A percentile compares a stretch with the other conserved stretches of the same genome.
These are phyloP conservation scores for Vachellia pachyceras DNA, from an alignment of 306 rosid species.

Conservation along the genomic window DNA sequence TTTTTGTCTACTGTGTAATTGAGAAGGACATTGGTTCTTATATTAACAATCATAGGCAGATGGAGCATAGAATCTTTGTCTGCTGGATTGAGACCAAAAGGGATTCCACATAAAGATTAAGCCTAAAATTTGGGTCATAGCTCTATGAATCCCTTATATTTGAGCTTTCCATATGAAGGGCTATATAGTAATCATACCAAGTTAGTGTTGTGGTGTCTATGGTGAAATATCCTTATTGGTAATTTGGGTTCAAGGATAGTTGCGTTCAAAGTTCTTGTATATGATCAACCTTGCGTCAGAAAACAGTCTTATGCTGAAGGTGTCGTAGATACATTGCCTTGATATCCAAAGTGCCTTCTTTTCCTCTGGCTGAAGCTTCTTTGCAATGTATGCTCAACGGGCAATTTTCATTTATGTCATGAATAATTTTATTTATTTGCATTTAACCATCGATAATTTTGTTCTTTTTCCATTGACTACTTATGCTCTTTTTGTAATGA, in stretches of 20 bases:
- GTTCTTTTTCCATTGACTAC: constrained; percentile 7
- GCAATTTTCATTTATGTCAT: neutral
- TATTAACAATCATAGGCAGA: neutral
- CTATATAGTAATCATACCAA: neutral
- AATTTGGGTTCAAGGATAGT: neutral
- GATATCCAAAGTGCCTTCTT: neutral
- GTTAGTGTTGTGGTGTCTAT: neutral
- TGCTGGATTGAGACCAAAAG: neutral
- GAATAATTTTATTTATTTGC: neutral
- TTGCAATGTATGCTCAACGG: neutral
- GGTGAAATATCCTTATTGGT: neutral
- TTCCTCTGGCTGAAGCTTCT: neutral
- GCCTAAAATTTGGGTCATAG: neutral
- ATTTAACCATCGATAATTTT: neutral
- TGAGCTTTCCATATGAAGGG: neutral
- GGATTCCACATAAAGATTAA: neutral
- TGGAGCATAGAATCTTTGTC: neutral
- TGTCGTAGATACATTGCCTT: neutral
- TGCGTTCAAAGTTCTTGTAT: neutral
- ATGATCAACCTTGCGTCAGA: neutral
- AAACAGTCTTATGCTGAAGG: neutral
- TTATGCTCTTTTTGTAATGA: neutral
- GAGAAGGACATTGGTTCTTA: neutral
- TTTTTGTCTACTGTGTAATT: neutral
- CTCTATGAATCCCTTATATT: neutral